A percentile compares a stretch with the other conserved stretches of the same genome.
Evolutionary conservation across 139 green algal genomes (phyloP).

Genomic region (Axilococcus clingmanii): DNA sequence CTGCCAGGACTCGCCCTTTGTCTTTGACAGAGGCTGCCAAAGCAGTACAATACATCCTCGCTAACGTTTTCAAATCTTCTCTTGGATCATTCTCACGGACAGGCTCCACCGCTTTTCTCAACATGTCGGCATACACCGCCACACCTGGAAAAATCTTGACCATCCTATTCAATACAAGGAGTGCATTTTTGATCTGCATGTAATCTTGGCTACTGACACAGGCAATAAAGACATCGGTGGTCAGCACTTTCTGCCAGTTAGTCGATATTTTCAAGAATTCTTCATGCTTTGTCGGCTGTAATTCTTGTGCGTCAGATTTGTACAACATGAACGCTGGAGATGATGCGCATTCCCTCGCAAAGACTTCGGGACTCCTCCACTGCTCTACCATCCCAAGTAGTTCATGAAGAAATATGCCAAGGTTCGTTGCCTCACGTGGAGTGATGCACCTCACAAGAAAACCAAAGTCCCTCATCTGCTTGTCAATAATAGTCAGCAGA

Average conservation of each 20-base stretch:
- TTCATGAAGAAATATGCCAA: slow-evolving; percentile 54
- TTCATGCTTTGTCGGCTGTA: slow-evolving; percentile 10
- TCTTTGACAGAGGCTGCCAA: slow-evolving; percentile 24
- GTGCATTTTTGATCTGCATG: slow-evolving; percentile 42
- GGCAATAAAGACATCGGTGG: slow-evolving; percentile 18
- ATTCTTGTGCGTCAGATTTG: neutral
- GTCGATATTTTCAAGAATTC: slow-evolving; percentile 19
- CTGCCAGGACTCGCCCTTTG: slow-evolving; percentile 13
- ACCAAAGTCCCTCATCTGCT: slow-evolving; percentile 22
- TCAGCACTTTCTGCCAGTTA: slow-evolving; percentile 27
- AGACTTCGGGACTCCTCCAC: slow-evolving; percentile 30
- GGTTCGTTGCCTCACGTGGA: slow-evolving; percentile 43
- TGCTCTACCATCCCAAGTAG: slow-evolving; percentile 27
- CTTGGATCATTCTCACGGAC: slow-evolving; percentile 29
- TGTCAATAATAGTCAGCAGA: slow-evolving; percentile 32
- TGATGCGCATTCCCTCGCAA: slow-evolving; percentile 22
- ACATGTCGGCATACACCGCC: slow-evolving; percentile 1
- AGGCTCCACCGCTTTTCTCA: neutral
- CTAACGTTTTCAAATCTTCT: slow-evolving; percentile 38
- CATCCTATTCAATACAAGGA: slow-evolving; percentile 39
- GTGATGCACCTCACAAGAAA: slow-evolving; percentile 43
- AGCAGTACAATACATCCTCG: slow-evolving; percentile 34
- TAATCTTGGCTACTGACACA: slow-evolving; percentile 34
- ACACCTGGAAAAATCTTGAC: slow-evolving; percentile 9
- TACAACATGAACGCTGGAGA: slow-evolving; percentile 13